phyloP scores from a whole-genome alignment of 805 yeast species.

The Yamadazyma kitorensis region DNA sequence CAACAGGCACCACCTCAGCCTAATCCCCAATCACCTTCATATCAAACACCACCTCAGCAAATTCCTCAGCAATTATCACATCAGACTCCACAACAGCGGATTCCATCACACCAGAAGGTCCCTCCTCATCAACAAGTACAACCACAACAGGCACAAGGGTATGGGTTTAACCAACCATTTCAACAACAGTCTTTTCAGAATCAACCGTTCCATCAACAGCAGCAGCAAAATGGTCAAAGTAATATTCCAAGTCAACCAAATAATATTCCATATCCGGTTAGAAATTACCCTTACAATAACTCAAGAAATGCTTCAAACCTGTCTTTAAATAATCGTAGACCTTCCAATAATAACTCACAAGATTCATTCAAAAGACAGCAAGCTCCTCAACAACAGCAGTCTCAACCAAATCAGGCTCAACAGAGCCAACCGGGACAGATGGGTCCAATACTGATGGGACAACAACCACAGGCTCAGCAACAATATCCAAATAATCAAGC shows the following conservation, averaged over 20 bases:
- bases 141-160: conserved; percentile 3
- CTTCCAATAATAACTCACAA: background rate
- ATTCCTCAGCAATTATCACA: conserved; percentile 1
- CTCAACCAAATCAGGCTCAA: conserved; percentile 1
- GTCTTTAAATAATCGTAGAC: conserved; percentile 4
- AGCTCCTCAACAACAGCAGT: background rate
- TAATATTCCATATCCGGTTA: conserved; percentile 1
- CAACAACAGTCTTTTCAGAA: too few relatives aligned
- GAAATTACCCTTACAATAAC: background rate
- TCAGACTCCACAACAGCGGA: conserved; percentile 9
- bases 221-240: conserved; percentile 6
- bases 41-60: background rate
- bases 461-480: too few relatives aligned
- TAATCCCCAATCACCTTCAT: conserved; percentile 8
- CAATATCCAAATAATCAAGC: background rate
- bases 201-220: conserved; percentile 13
- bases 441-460: too few relatives aligned
- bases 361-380: background rate
- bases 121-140: conserved; percentile 7
- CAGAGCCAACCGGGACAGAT: too few relatives aligned
- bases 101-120: background rate
- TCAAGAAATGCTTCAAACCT: conserved; percentile 4
- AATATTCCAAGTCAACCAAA: conserved; percentile 4
- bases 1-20: conserved; percentile 12
- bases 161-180: background rate